Base-by-base conservation (phyloP, 805 yeast genomes). In the Metahyphopichia silvanorum region DNA sequence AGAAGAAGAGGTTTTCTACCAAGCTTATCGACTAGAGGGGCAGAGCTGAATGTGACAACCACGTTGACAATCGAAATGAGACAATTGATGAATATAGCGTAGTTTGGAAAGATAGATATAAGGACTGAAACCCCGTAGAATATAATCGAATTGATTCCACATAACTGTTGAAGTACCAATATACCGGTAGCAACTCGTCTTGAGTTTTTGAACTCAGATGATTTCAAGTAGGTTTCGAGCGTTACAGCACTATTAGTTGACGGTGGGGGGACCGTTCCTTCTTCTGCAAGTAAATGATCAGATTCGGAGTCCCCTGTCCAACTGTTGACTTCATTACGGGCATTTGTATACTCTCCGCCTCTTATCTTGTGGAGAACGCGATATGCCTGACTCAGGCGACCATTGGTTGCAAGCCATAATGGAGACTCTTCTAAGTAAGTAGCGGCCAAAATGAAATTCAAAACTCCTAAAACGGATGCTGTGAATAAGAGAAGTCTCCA, bases 81-180 rank as follows among this genome's bases (percentile, higher is more conserved):
- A 46, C 91, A 79, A 50, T 89, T 91, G 44, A 89, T 76, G 7
- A 72, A 45, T 4, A 83, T 75, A 2, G 97, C 81, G 34, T 76
- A 68, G 9, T 74, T 61, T 2, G 98, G 96, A 41, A 87, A 71
- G 4, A 84, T 62, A 6, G 76, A 63, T n/a, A 80, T 68, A 32
- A 93, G 66, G 1, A 91, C 84, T 10, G 86, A 76, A 4, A 91
- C 96, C 4, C 98, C 98, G 55, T 91, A 93, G 53, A 91, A 86
- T 14, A 93, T 78, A 38, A 93, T 87, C 2, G 96, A 79, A 56
- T 93, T 93, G 53, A 93, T 86, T 21, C 98, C 98, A 46, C 87
- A 79, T 37, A 91, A 76, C 56, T 93, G 98, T 62, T 93, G 98
- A 12, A 89, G 82, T 14, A 81, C 63, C 68, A 89, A 74, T 12